These are phyloP conservation scores for Penicillium sp. DNA, from an alignment of 2,329 filamentous ascomycete species.

Conservation along the genomic window DNA sequence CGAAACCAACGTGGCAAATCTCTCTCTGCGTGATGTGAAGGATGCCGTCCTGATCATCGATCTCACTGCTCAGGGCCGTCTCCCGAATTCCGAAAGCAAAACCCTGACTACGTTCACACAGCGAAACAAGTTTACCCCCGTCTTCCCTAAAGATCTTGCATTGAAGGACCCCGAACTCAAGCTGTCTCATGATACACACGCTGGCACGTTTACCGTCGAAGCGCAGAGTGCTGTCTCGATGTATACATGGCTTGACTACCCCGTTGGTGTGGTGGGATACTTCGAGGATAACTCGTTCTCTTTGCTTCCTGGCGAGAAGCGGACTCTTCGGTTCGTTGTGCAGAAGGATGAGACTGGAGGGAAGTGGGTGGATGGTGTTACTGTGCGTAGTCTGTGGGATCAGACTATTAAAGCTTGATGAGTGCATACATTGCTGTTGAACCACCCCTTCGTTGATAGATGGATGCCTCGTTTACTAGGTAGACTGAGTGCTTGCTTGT, in stretches of 20 bases:
- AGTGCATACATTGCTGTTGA: too few species aligned
- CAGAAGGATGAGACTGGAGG: slow-evolving; percentile 46
- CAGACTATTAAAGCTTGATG: slow-evolving; percentile 20
- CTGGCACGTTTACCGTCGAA: slow-evolving; percentile 45
- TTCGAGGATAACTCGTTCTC: slow-evolving; percentile 57
- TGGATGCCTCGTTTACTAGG: too few species aligned
- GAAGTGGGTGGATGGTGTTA: slow-evolving; percentile 48
- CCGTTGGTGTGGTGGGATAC: slow-evolving; percentile 47
- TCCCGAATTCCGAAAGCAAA: slow-evolving; percentile 46
- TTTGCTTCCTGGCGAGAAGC: slow-evolving; percentile 46
- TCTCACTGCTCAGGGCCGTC: slow-evolving; percentile 44
- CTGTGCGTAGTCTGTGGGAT: slow-evolving; percentile 55
- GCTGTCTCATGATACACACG: slow-evolving; percentile 33
- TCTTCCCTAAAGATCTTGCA: slow-evolving; percentile 45
- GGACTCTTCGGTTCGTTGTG: slow-evolving; percentile 46
- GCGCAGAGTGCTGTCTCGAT: slow-evolving; percentile 50
- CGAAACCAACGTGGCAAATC: slow-evolving; percentile 36
- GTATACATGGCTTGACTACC: slow-evolving; percentile 57
- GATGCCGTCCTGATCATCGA: slow-evolving; percentile 47
- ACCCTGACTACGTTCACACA: slow-evolving; percentile 45
- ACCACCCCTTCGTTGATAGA: too few species aligned
- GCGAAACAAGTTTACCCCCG: slow-evolving; percentile 51
- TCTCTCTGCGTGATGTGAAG: slow-evolving; percentile 32
- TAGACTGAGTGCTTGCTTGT: too few species aligned
- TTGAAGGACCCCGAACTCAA: slow-evolving; percentile 51